phyloP scores from a whole-genome alignment of 495 filamentous ascomycete genomes.

The Podospora pseudocomata region DNA sequence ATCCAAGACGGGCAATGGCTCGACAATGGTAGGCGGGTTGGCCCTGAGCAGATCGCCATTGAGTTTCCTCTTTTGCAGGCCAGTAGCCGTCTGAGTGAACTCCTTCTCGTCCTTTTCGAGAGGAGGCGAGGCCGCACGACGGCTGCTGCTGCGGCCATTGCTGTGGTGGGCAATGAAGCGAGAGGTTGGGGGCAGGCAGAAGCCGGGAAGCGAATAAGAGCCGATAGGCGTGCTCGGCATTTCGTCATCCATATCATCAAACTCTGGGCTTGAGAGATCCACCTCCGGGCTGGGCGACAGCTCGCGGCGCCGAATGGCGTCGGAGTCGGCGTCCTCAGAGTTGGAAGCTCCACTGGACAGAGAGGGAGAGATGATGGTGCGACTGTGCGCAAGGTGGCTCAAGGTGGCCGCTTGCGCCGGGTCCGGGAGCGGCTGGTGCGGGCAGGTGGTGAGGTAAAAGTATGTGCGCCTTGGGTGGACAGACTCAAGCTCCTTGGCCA shows the following conservation, averaged over 20 bases:
- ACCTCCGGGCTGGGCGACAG: constrained; percentile 89
- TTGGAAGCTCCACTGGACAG: constrained; percentile 67
- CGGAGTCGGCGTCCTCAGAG: constrained; percentile 66
- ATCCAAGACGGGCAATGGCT: constrained; percentile 30
- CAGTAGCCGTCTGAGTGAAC: constrained; percentile 90
- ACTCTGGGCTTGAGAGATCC: constrained; percentile 81
- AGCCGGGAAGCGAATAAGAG: constrained; percentile 54
- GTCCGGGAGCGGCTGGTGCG: constrained; percentile 79
- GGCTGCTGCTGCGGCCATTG: constrained; percentile 48
- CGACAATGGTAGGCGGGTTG: constrained; percentile 36
- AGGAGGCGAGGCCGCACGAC: constrained; percentile 74
- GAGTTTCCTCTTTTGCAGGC: constrained; percentile 71
- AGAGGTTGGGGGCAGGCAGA: constrained; percentile 27
- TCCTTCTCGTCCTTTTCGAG: constrained; percentile 94
- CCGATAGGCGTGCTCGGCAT: constrained; percentile 54
- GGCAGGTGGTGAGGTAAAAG: constrained; percentile 84
- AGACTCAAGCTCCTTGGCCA: constrained; percentile 87
- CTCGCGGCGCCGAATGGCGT: constrained; percentile 60
- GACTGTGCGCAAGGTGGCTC: constrained; percentile 42
- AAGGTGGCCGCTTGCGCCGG: constrained; percentile 44
- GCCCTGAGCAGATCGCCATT: constrained; percentile 46
- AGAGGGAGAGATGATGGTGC: constrained; percentile 75
- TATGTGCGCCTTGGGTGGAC: constrained; percentile 93
- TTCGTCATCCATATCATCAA: constrained; percentile 68
- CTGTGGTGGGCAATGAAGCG: constrained; percentile 37